Conservation (phyloP, 192 early-diverging fungal genomes). For the Paraglomus brasilianum region DNA sequence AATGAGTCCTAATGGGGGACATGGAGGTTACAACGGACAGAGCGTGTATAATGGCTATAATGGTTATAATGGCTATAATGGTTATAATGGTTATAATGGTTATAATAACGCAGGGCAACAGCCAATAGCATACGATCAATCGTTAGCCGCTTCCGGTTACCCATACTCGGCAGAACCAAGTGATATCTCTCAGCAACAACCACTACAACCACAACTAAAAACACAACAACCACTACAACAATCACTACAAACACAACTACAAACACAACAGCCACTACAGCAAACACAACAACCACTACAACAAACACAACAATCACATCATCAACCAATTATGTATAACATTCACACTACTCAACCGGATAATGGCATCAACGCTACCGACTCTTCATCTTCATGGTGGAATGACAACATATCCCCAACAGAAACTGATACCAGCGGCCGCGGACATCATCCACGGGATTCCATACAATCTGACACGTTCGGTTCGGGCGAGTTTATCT, state of each 20-base stretch:
- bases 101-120: not conserved
- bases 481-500: slow-evolving; percentile 14
- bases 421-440: not conserved
- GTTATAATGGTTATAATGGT: slow-evolving; percentile 5
- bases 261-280: not conserved
- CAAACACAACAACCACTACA: not conserved
- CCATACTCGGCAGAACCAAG: not conserved
- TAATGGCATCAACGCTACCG: not conserved
- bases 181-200: not conserved
- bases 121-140: not conserved
- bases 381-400: slow-evolving; percentile 19
- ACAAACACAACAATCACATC: not conserved
- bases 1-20: no score
- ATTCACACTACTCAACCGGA: no score
- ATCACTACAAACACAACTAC: not conserved
- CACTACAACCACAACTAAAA: not conserved
- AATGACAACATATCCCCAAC: not conserved
- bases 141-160: not conserved
- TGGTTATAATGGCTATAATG: not conserved
- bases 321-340: slow-evolving; percentile 1
- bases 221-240: not conserved
- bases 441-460: not conserved
- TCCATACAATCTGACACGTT: not conserved
- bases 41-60: slow-evolving; percentile 11
- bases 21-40: no score